phyloP scores from a whole-genome alignment of 768 basidiomycete genomes.

The Naematelia aurantialba region DNA sequence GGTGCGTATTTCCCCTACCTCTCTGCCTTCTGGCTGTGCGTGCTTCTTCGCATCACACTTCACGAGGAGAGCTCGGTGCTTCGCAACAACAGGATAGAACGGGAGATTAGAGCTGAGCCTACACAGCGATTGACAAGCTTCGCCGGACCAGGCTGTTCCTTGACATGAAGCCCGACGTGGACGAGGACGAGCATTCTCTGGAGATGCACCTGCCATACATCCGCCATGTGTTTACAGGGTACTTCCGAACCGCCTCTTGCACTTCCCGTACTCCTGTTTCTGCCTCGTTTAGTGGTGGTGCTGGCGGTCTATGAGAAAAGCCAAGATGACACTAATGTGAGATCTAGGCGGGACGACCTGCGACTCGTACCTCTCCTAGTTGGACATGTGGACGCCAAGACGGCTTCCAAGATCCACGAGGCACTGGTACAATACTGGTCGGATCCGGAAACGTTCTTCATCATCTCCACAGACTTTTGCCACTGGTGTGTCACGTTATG shows the following conservation, averaged over 20 bases:
- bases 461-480: slow-evolving; percentile 95
- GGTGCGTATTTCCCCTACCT: slow-evolving; percentile 57
- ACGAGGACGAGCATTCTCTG: slow-evolving; percentile 93
- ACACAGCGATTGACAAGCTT: slow-evolving; percentile 65
- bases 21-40: too few species aligned
- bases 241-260: slow-evolving; percentile 2
- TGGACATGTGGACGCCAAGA: slow-evolving; percentile 60
- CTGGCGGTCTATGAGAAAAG: neutral
- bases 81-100: too few species aligned
- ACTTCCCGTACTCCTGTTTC: neutral
- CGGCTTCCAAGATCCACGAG: slow-evolving; percentile 58
- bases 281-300: neutral
- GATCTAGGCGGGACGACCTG: slow-evolving; percentile 57
- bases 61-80: too few species aligned
- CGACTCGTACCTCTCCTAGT: slow-evolving; percentile 84
- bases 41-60: too few species aligned
- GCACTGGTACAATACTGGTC: slow-evolving; percentile 77
- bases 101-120: slow-evolving; percentile 3
- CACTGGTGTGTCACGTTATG: slow-evolving; percentile 70
- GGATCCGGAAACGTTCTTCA: slow-evolving; percentile 73
- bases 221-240: slow-evolving; percentile 43
- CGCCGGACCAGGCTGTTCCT: slow-evolving; percentile 65
- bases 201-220: slow-evolving; percentile 90
- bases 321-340: neutral
- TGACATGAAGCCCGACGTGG: slow-evolving; percentile 62